Evolutionary conservation across 2,329 filamentous ascomycete species (phyloP), one percentile per base, ranked within the genome.

Genomic region (Zasmidium angulare): DNA sequence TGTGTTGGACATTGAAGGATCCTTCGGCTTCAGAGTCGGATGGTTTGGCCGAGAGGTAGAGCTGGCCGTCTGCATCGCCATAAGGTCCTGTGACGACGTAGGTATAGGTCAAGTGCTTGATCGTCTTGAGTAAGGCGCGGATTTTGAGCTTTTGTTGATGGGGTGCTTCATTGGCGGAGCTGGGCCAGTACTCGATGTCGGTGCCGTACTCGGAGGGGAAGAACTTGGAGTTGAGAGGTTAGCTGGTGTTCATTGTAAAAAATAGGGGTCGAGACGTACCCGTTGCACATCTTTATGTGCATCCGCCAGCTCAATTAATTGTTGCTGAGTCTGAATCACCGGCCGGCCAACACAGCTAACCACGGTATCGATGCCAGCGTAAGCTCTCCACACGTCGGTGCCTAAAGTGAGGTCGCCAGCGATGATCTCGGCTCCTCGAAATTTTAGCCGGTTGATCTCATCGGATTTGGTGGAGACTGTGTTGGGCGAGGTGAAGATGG

Each of bases 61-160:
- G 79, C 1, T 55, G 54, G 9, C 53, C 40, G 9, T 69, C 64
- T 2, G 65, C 68, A 61, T 89, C 87, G 26, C 83, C 82, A 64
- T 88, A 90, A 0, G 88, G 88, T 0, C 88, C 88, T 0, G 87
- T 89, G 3, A 90, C 88, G 0, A 90, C 75, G 69, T 87, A 90
- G 0, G 88, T 89, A 57, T 87, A 80, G 52, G 84, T 79, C 23
- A 90, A 70, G 7, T 79, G 74, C 64, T 79, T 78, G 14, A 82
- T 68, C 36, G 82, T 81, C 50, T 80, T 78, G 29, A 89, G 78
- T 26, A 82, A 82, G 57, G 81, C 83, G 59, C 88, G 81, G n/a
- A 90, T 85, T 67, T 85, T 84, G 55, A 90, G 79, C 72, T 91
- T 91, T 56, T 80, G 74, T 74, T 90, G 88, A 69, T 91, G 88